A percentile compares a stretch with the other conserved stretches of the same genome.
Conservation (phyloP, 2,329 filamentous ascomycete genomes). For the Sporothrix phasma region DNA sequence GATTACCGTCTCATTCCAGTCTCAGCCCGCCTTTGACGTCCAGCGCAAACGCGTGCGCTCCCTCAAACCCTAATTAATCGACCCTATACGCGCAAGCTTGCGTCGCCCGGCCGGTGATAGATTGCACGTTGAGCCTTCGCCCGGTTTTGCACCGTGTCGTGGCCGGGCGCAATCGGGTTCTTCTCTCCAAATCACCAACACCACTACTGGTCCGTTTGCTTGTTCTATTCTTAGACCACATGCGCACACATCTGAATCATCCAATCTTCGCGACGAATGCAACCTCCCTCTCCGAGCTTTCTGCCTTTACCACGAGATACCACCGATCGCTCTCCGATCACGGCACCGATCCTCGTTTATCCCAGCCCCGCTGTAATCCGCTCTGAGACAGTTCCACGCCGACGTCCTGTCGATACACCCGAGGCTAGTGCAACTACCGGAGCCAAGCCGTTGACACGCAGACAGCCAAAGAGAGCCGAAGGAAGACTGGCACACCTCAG, state of each 20-base stretch:
- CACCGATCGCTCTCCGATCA: not conserved
- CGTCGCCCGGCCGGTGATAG: not conserved
- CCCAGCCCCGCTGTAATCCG: not conserved
- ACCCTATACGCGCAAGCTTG: not conserved
- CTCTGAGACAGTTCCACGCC: not conserved
- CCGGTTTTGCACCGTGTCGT: conserved; percentile 5
- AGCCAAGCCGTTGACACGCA: not conserved
- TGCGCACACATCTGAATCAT: not conserved
- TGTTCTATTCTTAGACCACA: conserved; percentile 14
- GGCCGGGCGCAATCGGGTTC: not conserved
- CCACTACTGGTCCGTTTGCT: not conserved
- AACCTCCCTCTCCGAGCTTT: not conserved
- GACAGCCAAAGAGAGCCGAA: not conserved
- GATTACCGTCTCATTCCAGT: not conserved
- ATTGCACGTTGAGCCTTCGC: not conserved
- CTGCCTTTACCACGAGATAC: not conserved
- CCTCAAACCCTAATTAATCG: not conserved
- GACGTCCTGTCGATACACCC: not conserved
- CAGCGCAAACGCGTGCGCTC: not conserved
- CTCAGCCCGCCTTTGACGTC: not conserved
- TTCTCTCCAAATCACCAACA: not conserved
- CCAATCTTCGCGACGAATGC: conserved; percentile 3
- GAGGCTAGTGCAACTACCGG: not conserved
- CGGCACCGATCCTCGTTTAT: not conserved
- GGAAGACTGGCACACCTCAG: not conserved